Evolutionary conservation across 176 grass and related monocot genomes (phyloP), one percentile per base, ranked within the genome.

Genomic region (Oryza glaberrima): DNA sequence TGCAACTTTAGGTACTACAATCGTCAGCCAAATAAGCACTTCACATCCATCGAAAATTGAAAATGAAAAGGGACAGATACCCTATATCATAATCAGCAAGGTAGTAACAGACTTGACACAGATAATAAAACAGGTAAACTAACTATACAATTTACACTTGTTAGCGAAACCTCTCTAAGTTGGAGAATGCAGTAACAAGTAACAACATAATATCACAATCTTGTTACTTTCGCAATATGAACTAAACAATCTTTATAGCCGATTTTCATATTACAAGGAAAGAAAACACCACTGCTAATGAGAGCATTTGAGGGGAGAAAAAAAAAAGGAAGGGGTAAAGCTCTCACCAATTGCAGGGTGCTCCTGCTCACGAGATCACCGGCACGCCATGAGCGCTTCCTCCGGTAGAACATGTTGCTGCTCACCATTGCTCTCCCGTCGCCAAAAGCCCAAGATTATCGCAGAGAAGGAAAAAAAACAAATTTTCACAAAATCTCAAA

Each of bases 311-410:
- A 81, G 32, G 32, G 61, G 28, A 0, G 4, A 26, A 25, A 25
- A 25, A 25, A 51, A 60, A 11, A 28, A 11, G 22, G 48, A 61
- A 78, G 19, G 63, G 52, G 69, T 32, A 67, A 83, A 35, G 38
- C 5, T 15, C 83, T 90, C 48, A 98, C 96, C 93, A 92, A 76
- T 68, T 94, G 96, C 85, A 98, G 80, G 64, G 96, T 95, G 67
- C 73, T 77, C 75, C 58, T 90, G 77, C n/a, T 89, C 9, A 98
- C 96, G 26, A 95, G 84, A 77, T 98, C 96, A 40, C 95, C 91
- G 54, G 93, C 93, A 28, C 91, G 96, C 93, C 91, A 98, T 65
- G 96, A 95, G 58, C 79, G 82, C 77, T 88, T 98, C 88, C 70
- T 87, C 82, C 82, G 85, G 67, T 75, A 75, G 65, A 98, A 93